A percentile compares a stretch with the other conserved stretches of the same genome.
Evolutionary conservation across 345 rosid genomes (phyloP).

Genomic region (Clarkia xantiana): DNA sequence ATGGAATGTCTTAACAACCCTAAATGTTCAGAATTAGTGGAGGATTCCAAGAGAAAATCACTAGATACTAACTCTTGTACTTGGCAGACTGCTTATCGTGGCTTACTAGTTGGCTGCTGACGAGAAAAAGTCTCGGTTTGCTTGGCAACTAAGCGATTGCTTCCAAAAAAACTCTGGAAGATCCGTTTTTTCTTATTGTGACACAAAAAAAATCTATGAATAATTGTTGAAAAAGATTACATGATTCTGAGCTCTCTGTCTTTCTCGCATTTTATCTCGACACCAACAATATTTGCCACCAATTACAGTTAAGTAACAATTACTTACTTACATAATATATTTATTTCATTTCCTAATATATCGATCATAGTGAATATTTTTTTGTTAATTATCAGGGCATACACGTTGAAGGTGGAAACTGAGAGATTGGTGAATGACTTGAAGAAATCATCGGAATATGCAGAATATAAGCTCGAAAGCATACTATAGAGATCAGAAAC

Average conservation of each 20-base stretch:
- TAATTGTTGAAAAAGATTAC: conserved; percentile 39
- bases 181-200: conserved; percentile 37
- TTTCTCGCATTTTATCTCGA: conserved; percentile 62
- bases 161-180: conserved; percentile 58
- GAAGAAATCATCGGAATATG: conserved; percentile 33
- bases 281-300: conserved; percentile 73
- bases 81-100: conserved; percentile 56
- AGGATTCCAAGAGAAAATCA: conserved; percentile 34
- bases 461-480: conserved; percentile 39
- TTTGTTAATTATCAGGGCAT: too few species aligned
- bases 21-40: conserved; percentile 32
- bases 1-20: conserved; percentile 27
- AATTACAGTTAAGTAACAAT: conserved; percentile 44
- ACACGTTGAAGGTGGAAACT: conserved; percentile 48
- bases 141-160: conserved; percentile 78
- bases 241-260: conserved; percentile 36
- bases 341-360: too few species aligned
- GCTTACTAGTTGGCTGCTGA: conserved; percentile 63
- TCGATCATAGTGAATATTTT: too few species aligned
- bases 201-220: conserved; percentile 29
- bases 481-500: conserved; percentile 33
- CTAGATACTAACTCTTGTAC: conserved; percentile 40
- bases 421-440: conserved; percentile 77
- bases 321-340: too few species aligned
- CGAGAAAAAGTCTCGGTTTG: conserved; percentile 63